Conservation (phyloP, 495 filamentous ascomycete species). For the Jackrogersella minutella region DNA sequence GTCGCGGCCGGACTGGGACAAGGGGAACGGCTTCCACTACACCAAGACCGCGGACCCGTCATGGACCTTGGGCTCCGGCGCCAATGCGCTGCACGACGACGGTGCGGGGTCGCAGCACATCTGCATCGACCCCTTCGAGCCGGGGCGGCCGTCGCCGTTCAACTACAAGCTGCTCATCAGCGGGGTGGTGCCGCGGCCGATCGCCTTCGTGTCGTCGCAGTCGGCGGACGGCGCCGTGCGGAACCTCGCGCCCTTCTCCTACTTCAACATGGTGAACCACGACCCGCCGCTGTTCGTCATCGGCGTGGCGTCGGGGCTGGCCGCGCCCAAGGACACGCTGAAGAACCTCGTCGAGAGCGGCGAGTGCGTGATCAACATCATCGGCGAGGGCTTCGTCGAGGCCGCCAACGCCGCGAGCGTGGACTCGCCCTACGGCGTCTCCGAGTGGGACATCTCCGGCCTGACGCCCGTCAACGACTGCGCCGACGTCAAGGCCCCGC, state of each 20-base stretch:
- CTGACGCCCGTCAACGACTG: slow-evolving; percentile 72
- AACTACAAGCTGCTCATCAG: slow-evolving; percentile 97
- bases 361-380: slow-evolving; percentile 88
- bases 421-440: slow-evolving; percentile 79
- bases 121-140: slow-evolving; percentile 81
- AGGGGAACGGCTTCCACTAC: slow-evolving; percentile 60
- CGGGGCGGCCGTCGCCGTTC: slow-evolving; percentile 68
- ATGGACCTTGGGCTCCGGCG: slow-evolving; percentile 83
- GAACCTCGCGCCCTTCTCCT: slow-evolving; percentile 90
- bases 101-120: slow-evolving; percentile 66
- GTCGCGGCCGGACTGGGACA: slow-evolving; percentile 72
- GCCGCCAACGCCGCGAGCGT: slow-evolving; percentile 83
- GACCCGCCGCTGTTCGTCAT: slow-evolving; percentile 91
- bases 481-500: slow-evolving; percentile 69
- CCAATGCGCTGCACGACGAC: slow-evolving; percentile 60
- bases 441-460: slow-evolving; percentile 83
- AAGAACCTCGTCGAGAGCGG: slow-evolving; percentile 72
- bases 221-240: slow-evolving; percentile 51
- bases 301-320: slow-evolving; percentile 68
- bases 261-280: slow-evolving; percentile 82
- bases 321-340: slow-evolving; percentile 75
- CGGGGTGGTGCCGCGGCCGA: slow-evolving; percentile 83
- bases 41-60: slow-evolving; percentile 76
- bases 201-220: slow-evolving; percentile 63
- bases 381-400: slow-evolving; percentile 84